Percentiles rank a stretch among this genome's conserved stretches.
phyloP scores from a whole-genome alignment of 1,284 basidiomycete genomes.

The Trametes hirsuta region DNA sequence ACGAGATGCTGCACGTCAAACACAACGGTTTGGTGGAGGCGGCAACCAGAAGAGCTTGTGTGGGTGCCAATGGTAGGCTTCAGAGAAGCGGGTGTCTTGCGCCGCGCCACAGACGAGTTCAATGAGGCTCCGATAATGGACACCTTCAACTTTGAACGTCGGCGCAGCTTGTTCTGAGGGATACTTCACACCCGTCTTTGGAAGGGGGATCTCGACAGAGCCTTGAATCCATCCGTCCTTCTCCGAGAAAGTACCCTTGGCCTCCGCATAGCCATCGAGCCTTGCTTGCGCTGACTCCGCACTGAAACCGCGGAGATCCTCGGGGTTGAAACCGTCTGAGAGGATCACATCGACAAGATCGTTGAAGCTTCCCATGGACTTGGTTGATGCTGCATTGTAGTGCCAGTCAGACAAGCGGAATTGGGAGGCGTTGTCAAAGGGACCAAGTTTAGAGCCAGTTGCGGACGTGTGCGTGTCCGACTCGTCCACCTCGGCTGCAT shows the following conservation, averaged over 20 bases:
- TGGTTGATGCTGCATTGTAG: slow-evolving; percentile 17
- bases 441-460: not conserved
- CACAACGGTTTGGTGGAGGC: too few species aligned
- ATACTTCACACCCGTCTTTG: slow-evolving; percentile 5
- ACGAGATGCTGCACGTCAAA: too few species aligned
- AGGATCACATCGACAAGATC: slow-evolving; percentile 27
- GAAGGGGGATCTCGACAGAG: slow-evolving; percentile 20
- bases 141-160: slow-evolving; percentile 5
- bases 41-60: not conserved
- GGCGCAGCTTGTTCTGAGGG: slow-evolving; percentile 6
- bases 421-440: not conserved
- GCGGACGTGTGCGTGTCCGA: not conserved
- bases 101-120: slow-evolving; percentile 16
- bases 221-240: slow-evolving; percentile 22
- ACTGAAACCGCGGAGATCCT: slow-evolving; percentile 9
- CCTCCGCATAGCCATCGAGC: slow-evolving; percentile 19
- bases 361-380: slow-evolving; percentile 25
- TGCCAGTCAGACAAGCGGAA: slow-evolving; percentile 14
- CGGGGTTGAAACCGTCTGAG: slow-evolving; percentile 14
- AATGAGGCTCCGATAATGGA: slow-evolving; percentile 18
- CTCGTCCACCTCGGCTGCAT: not conserved
- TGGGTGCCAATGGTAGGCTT: not conserved
- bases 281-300: too few species aligned
- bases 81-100: not conserved
- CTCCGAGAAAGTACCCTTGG: not conserved